phyloP scores from a whole-genome alignment of 345 rosid species.

The Brassica nigra region DNA sequence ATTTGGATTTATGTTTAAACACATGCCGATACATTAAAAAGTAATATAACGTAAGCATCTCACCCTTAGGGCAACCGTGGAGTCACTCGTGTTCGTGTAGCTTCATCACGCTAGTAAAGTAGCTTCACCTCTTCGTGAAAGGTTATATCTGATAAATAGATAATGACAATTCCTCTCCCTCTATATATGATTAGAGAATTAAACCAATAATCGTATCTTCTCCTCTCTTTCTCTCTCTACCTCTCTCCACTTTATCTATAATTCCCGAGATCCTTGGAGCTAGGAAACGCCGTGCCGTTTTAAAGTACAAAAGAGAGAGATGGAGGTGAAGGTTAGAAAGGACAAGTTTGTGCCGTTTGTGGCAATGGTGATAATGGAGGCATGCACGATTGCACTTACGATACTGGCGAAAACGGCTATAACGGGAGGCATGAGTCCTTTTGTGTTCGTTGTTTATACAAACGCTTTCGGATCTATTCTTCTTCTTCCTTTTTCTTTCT shows the following conservation, averaged over 20 bases:
- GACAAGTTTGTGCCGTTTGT: constrained; percentile 50
- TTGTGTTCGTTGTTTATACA: constrained; percentile 70
- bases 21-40: neutral
- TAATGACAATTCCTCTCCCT: neutral
- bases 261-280: constrained; percentile 35
- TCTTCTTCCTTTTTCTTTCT: constrained; percentile 65
- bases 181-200: constrained; percentile 35
- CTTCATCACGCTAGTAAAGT: constrained; percentile 53
- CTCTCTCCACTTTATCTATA: neutral
- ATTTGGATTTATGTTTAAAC: constrained; percentile 29
- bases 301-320: constrained; percentile 22
- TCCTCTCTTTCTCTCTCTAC: neutral
- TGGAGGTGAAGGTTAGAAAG: constrained; percentile 27
- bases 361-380: constrained; percentile 74
- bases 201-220: constrained; percentile 33
- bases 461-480: constrained; percentile 59
- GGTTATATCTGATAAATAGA: constrained; percentile 45
- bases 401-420: constrained; percentile 66
- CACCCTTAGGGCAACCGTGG: constrained; percentile 43
- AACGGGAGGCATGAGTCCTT: constrained; percentile 74
- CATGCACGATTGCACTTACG: constrained; percentile 68
- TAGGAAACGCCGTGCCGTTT: constrained; percentile 28
- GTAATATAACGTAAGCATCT: constrained; percentile 36
- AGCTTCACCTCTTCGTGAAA: constrained; percentile 52
- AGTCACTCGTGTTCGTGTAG: constrained; percentile 71